Evolutionary conservation across 345 rosid species (phyloP).

Genomic region (Lepidium sativum): DNA sequence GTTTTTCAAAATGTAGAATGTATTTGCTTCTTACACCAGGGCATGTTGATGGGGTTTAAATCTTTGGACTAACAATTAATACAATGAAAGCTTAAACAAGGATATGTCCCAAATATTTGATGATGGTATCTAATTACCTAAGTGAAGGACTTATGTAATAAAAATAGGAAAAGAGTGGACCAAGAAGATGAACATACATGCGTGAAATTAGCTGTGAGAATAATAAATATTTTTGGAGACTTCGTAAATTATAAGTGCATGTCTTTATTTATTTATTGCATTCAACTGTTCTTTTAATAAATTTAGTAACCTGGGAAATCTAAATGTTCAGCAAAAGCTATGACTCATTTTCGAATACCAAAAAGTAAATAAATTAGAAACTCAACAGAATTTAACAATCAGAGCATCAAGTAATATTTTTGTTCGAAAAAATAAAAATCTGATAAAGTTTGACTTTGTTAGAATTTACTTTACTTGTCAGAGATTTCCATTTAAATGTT

Average conservation of each 20-base stretch:
- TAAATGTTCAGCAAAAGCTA: constrained; percentile 2
- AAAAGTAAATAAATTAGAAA: background rate
- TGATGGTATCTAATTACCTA: no score
- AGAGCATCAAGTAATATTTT: background rate
- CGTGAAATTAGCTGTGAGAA: background rate
- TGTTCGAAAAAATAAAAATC: background rate
- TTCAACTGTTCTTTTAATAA: constrained; percentile 11
- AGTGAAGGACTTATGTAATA: background rate
- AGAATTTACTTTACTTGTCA: constrained; percentile 14
- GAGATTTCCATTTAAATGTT: background rate
- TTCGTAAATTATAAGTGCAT: background rate
- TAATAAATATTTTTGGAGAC: background rate
- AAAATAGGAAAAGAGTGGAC: background rate
- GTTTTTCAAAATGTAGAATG: no score
- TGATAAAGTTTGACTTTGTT: constrained; percentile 18
- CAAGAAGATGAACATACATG: background rate
- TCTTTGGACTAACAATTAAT: no score
- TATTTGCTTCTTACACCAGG: no score
- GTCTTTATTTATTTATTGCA: constrained; percentile 2
- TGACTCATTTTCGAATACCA: constrained; percentile 3
- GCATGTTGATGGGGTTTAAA: no score
- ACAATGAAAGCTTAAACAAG: background rate
- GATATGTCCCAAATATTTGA: constrained; percentile 1
- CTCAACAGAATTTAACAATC: background rate
- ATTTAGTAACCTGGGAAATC: constrained; percentile 11